Conservation (phyloP, 2,329 filamentous ascomycete genomes). For the Fusarium udum region DNA sequence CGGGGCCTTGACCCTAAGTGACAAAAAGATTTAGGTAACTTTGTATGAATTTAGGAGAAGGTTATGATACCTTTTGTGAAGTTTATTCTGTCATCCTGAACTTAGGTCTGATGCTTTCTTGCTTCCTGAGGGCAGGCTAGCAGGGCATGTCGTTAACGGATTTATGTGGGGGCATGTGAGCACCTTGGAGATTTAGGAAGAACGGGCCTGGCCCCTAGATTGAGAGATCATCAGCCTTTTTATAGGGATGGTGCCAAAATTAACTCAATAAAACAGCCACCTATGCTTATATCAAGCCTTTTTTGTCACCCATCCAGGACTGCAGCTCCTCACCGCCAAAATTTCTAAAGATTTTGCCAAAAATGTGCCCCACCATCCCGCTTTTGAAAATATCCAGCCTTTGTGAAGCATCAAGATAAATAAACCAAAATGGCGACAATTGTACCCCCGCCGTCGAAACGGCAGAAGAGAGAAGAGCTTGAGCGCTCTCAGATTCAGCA, state of each 20-base stretch:
- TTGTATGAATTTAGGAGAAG: too few relatives aligned
- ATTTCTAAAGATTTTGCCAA: slow-evolving; percentile 45
- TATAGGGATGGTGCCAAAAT: not conserved
- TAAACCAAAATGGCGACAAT: slow-evolving; percentile 75
- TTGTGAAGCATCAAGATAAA: slow-evolving; percentile 6
- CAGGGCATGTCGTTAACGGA: slow-evolving; percentile 24
- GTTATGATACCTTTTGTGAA: too few relatives aligned
- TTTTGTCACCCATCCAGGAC: not conserved
- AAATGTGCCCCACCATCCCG: slow-evolving; percentile 44
- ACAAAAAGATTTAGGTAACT: not conserved
- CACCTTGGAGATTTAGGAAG: not conserved
- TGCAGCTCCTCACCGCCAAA: slow-evolving; percentile 45
- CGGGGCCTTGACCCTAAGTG: not conserved
- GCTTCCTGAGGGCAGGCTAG: not conserved
- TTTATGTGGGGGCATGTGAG: slow-evolving; percentile 10
- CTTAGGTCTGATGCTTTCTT: not conserved
- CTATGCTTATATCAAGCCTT: not conserved
- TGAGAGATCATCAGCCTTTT: not conserved
- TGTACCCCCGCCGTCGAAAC: slow-evolving; percentile 85
- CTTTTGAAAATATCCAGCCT: slow-evolving; percentile 16
- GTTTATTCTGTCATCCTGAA: too few relatives aligned
- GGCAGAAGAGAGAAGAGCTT: slow-evolving; percentile 79
- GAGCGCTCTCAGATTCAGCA: slow-evolving; percentile 79
- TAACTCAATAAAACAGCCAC: not conserved
- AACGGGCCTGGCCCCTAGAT: not conserved